Percentiles rank a stretch among this genome's conserved stretches.
Conservation (phyloP, 208 protist species). For the Acanthamoeba quina region DNA sequence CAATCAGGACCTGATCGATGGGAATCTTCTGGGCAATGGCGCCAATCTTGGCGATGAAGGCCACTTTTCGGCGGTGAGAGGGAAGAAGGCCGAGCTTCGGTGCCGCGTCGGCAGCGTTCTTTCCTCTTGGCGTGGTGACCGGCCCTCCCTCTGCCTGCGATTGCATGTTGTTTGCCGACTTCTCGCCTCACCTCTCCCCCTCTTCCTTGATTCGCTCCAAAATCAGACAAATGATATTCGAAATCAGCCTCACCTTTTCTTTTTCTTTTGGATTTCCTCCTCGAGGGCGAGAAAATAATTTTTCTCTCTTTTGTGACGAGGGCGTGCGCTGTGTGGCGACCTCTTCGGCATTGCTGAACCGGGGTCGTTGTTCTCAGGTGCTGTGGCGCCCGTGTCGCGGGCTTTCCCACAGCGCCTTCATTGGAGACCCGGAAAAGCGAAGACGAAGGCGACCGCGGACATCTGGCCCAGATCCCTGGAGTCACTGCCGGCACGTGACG, state of each 20-base stretch:
- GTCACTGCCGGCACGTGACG: neutral
- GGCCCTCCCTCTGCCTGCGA: neutral
- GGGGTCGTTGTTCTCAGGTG: neutral
- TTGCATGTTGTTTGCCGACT: neutral
- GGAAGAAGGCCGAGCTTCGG: constrained; percentile 11
- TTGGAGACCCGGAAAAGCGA: neutral
- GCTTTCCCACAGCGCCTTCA: constrained; percentile 38
- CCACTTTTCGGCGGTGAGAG: neutral
- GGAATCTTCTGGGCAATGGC: constrained; percentile 9
- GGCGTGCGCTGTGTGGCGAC: too few relatives aligned
- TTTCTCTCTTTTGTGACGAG: too few relatives aligned
- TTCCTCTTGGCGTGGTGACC: neutral
- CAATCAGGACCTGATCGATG: constrained; percentile 16
- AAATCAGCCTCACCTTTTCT: neutral
- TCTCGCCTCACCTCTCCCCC: neutral
- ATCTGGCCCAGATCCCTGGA: neutral
- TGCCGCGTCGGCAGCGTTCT: neutral
- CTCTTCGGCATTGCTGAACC: too few relatives aligned
- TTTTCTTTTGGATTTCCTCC: neutral
- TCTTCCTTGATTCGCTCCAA: neutral
- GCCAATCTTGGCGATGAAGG: neutral
- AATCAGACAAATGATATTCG: too few relatives aligned
- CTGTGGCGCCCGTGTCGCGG: neutral
- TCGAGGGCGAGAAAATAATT: too few relatives aligned
- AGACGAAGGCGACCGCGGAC: neutral